A percentile compares a stretch with the other conserved stretches of the same genome.
These are phyloP conservation scores for Moesziomyces globuligerus DNA, from an alignment of 1,284 basidiomycete species.

Conservation along the genomic window DNA sequence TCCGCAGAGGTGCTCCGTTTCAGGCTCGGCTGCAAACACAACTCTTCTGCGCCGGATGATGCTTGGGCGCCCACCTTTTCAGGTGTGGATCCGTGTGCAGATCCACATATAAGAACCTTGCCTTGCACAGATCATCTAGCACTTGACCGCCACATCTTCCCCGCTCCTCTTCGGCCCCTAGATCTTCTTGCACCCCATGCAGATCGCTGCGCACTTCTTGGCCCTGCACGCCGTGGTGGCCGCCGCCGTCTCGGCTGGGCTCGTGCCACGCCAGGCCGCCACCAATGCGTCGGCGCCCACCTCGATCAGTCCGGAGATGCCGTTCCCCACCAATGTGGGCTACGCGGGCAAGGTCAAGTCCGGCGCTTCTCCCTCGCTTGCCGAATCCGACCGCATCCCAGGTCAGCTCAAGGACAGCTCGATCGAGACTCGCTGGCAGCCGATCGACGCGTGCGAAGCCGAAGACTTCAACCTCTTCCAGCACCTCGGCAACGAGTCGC, in stretches of 20 bases:
- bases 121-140: too few species aligned
- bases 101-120: too few species aligned
- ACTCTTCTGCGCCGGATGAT: too few species aligned
- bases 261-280: constrained; percentile 17
- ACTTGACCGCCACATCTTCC: too few species aligned
- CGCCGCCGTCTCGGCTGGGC: constrained; percentile 16
- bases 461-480: constrained; percentile 49
- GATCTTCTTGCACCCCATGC: constrained; percentile 6
- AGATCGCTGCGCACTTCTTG: constrained; percentile 11
- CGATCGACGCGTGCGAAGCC: constrained; percentile 25
- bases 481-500: constrained; percentile 53
- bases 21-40: too few species aligned
- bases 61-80: too few species aligned
- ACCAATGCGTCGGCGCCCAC: constrained; percentile 22
- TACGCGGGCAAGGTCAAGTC: constrained; percentile 40
- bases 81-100: too few species aligned
- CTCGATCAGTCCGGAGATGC: constrained; percentile 24
- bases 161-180: neutral
- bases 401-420: constrained; percentile 34
- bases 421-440: constrained; percentile 47
- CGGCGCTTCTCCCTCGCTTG: constrained; percentile 57
- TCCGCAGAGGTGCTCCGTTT: neutral
- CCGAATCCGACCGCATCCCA: constrained; percentile 46
- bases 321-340: constrained; percentile 63
- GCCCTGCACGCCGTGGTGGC: constrained; percentile 27